Percentiles rank a stretch among this genome's conserved stretches.
These are phyloP conservation scores for Claviceps cyperi DNA, from an alignment of 2,329 filamentous ascomycete genomes.

Conservation along the genomic window DNA sequence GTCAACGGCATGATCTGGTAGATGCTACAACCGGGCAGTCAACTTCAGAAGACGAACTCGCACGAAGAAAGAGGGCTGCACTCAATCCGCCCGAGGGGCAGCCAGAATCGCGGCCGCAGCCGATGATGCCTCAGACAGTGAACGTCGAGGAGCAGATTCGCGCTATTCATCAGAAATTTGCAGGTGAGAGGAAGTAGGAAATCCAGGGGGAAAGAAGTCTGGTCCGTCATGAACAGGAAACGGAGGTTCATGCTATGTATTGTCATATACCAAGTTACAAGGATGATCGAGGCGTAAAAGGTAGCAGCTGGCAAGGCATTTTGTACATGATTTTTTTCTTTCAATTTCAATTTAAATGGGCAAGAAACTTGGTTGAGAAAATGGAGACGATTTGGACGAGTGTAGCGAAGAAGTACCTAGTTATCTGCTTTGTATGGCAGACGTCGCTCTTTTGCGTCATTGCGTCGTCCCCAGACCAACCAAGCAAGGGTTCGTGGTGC, in stretches of 20 bases:
- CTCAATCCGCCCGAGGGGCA: conserved; percentile 49
- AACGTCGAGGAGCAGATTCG: conserved; percentile 81
- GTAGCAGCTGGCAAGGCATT: conserved; percentile 1
- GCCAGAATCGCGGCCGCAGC: conserved; percentile 41
- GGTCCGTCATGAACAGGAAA: neutral
- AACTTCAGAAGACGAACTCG: conserved; percentile 58
- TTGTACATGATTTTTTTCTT: neutral
- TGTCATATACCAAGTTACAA: conserved; percentile 3
- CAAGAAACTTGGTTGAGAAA: neutral
- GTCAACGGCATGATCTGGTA: conserved; percentile 76
- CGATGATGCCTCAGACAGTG: conserved; percentile 47
- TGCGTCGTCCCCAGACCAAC: too few species aligned
- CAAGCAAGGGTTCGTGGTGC: too few species aligned
- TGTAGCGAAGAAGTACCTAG: neutral
- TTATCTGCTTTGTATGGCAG: too few species aligned
- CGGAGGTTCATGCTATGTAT: neutral
- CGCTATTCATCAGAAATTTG: conserved; percentile 42
- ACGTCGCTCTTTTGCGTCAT: too few species aligned
- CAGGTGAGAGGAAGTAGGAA: conserved; percentile 18
- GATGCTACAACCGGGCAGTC: conserved; percentile 56
- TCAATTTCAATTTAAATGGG: neutral
- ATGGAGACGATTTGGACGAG: neutral
- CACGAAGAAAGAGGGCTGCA: conserved; percentile 63
- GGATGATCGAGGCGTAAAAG: neutral
- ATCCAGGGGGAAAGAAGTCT: too few species aligned